These are phyloP conservation scores for Senna tora DNA, from an alignment of 306 rosid genomes.

Conservation along the genomic window DNA sequence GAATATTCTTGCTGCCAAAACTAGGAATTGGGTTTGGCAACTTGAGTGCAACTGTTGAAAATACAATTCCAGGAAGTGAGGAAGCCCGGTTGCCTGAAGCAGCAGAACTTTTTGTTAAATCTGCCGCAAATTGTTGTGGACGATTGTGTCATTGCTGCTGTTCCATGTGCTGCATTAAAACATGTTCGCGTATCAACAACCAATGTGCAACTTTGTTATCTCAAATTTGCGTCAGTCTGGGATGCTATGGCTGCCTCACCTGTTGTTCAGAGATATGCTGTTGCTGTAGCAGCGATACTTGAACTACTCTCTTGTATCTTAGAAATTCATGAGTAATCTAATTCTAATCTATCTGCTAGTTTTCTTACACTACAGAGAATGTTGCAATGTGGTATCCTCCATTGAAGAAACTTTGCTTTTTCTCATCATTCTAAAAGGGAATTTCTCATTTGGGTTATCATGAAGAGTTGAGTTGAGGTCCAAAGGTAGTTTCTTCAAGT, in stretches of 20 bases:
- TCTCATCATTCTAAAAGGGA: no score
- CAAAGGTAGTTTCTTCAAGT: neutral
- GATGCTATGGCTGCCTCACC: constrained; percentile 60
- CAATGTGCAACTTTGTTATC: constrained; percentile 54
- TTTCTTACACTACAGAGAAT: neutral
- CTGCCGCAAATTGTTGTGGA: constrained; percentile 70
- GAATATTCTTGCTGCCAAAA: constrained; percentile 45
- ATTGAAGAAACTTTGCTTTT: no score
- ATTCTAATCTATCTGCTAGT: neutral
- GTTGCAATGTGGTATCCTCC: neutral
- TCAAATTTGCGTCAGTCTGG: constrained; percentile 72
- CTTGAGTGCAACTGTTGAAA: constrained; percentile 72
- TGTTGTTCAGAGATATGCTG: constrained; percentile 69
- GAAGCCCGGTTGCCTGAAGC: constrained; percentile 60
- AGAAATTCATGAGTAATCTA: neutral
- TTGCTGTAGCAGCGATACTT: constrained; percentile 12
- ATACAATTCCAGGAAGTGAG: constrained; percentile 58
- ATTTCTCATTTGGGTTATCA: neutral
- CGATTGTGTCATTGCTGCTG: constrained; percentile 54
- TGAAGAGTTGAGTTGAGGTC: neutral
- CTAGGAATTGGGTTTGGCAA: constrained; percentile 72
- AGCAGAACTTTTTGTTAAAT: constrained; percentile 63
- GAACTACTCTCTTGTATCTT: constrained; percentile 16
- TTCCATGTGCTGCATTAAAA: constrained; percentile 69
- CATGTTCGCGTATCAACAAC: constrained; percentile 54